Evolutionary conservation across 2,329 filamentous ascomycete species (phyloP).

Genomic region (Chalara sp.): DNA sequence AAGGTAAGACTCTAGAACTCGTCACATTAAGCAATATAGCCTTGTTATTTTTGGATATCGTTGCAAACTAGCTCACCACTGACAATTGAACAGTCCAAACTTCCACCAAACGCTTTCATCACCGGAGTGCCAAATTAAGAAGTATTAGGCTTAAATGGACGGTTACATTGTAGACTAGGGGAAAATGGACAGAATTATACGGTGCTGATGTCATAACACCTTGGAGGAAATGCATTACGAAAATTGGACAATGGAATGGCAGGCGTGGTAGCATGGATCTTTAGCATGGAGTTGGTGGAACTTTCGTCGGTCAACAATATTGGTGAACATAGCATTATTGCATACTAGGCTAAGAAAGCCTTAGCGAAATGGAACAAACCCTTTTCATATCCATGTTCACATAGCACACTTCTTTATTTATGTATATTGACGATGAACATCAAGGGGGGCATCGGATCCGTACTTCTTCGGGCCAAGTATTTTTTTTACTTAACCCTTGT

Average conservation of each 20-base stretch:
- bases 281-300: not conserved
- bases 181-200: not conserved
- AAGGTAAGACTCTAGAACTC: constrained; percentile 45
- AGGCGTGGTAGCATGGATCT: not conserved
- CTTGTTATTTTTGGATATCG: not conserved
- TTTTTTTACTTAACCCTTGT: no score
- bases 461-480: no score
- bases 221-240: not conserved
- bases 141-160: not conserved
- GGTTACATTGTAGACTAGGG: not conserved
- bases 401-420: no score
- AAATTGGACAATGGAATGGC: not conserved
- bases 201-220: not conserved
- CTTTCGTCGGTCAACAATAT: no score
- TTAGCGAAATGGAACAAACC: no score
- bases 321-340: no score
- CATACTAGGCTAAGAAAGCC: no score
- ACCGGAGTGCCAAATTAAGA: not conserved
- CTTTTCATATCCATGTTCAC: no score
- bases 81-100: constrained; percentile 29
- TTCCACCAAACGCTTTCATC: constrained; percentile 43
- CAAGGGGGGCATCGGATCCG: no score
- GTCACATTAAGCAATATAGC: no score
- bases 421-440: no score
- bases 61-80: constrained; percentile 2